Evolutionary conservation across 1,284 basidiomycete species (phyloP).

Genomic region (Fomes fomentarius): DNA sequence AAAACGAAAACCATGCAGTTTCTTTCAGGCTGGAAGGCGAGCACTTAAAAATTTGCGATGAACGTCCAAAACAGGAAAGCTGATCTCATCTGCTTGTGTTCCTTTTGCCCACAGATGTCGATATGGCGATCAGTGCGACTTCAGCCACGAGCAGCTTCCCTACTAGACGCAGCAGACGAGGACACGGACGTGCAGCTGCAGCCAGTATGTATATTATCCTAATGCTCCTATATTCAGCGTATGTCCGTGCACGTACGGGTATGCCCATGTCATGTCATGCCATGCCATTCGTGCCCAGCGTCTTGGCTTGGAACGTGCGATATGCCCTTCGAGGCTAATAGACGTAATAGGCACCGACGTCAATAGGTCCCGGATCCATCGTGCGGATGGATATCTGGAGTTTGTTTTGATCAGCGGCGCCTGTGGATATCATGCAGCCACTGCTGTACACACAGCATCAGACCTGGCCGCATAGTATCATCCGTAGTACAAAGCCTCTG

Average conservation of each 20-base stretch:
- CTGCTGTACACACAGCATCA: neutral
- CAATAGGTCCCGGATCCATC: neutral
- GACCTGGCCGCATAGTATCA: too few species aligned
- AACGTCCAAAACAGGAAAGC: constrained; percentile 44
- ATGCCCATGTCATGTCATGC: neutral
- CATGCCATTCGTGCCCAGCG: neutral
- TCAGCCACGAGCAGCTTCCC: constrained; percentile 58
- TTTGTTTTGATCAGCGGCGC: neutral
- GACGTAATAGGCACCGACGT: constrained; percentile 8
- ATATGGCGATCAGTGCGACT: constrained; percentile 85
- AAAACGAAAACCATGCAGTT: constrained; percentile 85
- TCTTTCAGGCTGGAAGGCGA: constrained; percentile 88
- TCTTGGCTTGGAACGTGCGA: neutral
- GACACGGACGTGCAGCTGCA: neutral
- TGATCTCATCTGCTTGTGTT: constrained; percentile 45
- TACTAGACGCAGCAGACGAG: neutral
- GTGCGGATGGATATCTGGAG: neutral
- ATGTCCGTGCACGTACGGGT: constrained; percentile 9
- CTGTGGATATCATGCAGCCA: too few species aligned
- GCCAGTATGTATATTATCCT: neutral
- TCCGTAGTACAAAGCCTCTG: too few species aligned
- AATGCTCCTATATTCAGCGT: neutral
- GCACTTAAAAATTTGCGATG: constrained; percentile 52
- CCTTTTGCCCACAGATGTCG: constrained; percentile 64
- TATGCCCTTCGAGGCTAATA: neutral